Conservation (phyloP, 2,329 filamentous ascomycete genomes). For the Sporothrix globosa region DNA sequence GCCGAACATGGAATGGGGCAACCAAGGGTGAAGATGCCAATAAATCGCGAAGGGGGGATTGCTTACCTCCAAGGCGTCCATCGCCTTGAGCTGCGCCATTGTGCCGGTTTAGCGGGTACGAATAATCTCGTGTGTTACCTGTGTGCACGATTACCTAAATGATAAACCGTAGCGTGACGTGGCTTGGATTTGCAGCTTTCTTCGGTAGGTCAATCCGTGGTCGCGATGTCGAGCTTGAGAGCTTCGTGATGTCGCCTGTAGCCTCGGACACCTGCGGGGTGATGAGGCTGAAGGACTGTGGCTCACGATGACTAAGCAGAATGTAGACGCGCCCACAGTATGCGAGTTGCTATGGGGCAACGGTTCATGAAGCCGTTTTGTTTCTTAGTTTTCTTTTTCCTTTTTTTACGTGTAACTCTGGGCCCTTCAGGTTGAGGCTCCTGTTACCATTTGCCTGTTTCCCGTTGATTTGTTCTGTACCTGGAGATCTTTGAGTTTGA, state of each 20-base stretch:
- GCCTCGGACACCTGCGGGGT: constrained; percentile 25
- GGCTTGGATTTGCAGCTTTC: not conserved
- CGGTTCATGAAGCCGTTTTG: not conserved
- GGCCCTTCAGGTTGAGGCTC: too few relatives aligned
- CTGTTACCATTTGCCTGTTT: not conserved
- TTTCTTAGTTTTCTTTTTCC: not conserved
- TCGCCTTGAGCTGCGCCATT: constrained; percentile 75
- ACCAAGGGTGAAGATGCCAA: not conserved
- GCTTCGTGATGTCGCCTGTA: constrained; percentile 14
- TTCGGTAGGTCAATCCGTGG: not conserved
- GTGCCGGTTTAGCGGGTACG: constrained; percentile 33
- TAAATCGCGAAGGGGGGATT: not conserved
- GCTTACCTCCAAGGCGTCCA: constrained; percentile 65
- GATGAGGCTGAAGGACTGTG: constrained; percentile 30
- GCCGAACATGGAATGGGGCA: not conserved
- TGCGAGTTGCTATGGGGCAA: not conserved
- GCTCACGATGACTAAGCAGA: constrained; percentile 28
- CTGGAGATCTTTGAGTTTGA: constrained; percentile 26
- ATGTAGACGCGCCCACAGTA: not conserved
- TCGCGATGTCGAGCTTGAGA: constrained; percentile 19
- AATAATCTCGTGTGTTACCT: too few relatives aligned
- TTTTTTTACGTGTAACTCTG: not conserved
- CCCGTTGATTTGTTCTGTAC: not conserved
- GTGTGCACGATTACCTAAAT: not conserved
- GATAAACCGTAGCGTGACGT: not conserved